Evolutionary conservation across 345 rosid species (phyloP), one percentile per base, ranked within the genome.

Genomic region (Salix exigua): DNA sequence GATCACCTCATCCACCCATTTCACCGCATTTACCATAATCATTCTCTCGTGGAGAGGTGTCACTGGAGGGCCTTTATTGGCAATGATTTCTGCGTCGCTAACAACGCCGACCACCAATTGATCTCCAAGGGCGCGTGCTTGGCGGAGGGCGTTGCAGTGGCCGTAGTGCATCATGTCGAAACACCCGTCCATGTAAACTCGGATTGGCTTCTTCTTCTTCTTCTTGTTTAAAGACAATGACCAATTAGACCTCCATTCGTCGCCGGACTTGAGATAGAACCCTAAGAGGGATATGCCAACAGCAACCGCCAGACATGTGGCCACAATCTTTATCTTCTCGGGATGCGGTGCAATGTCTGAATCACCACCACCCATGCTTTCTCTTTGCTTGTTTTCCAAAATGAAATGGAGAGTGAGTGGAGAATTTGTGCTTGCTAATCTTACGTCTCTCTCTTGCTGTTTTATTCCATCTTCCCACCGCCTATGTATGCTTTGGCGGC

Each of bases 121-220:
- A 66, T 88, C 96, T 12, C 96, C 96, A 0, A 91, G 83, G 2
- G 92, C 88, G 44, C 88, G 86, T 1, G 96, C 96, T 85, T 91
- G 96, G 3, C 94, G 87, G 26, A 91, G 91, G 13, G 96, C 96
- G 73, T 91, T 89, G 86, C 92, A 88, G 80, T 91, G 94, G 50
- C 96, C 96, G 75, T 91, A 91, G 78, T 91, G 96, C 96, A 91
- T 91, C 89, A 91, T 86, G 77, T 91, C 96, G 79, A 89, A 91
- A 74, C 96, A 89, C 2, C 96, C 96, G 65, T 91, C 96, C 96
- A 91, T 91, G 81, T 91, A 89, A 2, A 89, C 96, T 28, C 96
- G 88, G 5, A 88, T 77, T 6, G 82, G 76, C 84, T 85, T 85
- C 85, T 86, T 86, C 82, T 86, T 86, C 73, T 82, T 78, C 50